phyloP scores from a whole-genome alignment of 768 basidiomycete genomes.

The Pholiota conissans region DNA sequence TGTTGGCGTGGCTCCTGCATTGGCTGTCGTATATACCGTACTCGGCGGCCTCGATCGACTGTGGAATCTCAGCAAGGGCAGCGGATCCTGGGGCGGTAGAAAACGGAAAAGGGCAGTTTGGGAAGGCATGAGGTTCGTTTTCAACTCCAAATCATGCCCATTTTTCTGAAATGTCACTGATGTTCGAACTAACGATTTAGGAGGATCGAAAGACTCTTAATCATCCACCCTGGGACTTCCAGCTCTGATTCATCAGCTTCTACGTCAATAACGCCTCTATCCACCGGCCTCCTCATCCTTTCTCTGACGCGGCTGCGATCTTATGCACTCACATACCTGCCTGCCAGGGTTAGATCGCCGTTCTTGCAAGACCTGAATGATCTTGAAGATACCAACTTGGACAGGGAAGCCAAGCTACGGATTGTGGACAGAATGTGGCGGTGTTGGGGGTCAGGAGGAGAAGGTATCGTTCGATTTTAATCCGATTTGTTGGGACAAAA shows the following conservation, averaged over 20 bases:
- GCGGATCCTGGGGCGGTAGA: conserved; percentile 59
- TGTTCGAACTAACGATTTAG: conserved; percentile 25
- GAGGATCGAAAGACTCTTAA: conserved; percentile 69
- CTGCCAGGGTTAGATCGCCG: conserved; percentile 54
- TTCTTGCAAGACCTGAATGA: conserved; percentile 87
- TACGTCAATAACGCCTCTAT: conserved; percentile 48
- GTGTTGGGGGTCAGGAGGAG: conserved; percentile 63
- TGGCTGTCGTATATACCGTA: conserved; percentile 64
- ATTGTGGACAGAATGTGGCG: conserved; percentile 90
- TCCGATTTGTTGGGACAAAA: background rate
- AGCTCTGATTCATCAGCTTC: conserved; percentile 9
- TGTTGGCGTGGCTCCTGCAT: conserved; percentile 90
- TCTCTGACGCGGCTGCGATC: conserved; percentile 18
- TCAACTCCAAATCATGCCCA: background rate
- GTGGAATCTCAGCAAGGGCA: conserved; percentile 49
- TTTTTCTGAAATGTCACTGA: background rate
- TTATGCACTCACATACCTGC: conserved; percentile 25
- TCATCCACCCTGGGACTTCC: conserved; percentile 21
- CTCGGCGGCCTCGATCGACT: conserved; percentile 53
- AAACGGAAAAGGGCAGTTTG: conserved; percentile 57
- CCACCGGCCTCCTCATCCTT: conserved; percentile 48
- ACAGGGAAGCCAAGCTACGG: conserved; percentile 67
- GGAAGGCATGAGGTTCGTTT: conserved; percentile 64
- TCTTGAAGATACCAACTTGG: conserved; percentile 73
- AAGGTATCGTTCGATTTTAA: conserved; percentile 55